Evolutionary conservation across 1,139 yeast genomes (phyloP), one percentile per base, ranked within the genome.

Genomic region (Saccharomycopsis hybrid): DNA sequence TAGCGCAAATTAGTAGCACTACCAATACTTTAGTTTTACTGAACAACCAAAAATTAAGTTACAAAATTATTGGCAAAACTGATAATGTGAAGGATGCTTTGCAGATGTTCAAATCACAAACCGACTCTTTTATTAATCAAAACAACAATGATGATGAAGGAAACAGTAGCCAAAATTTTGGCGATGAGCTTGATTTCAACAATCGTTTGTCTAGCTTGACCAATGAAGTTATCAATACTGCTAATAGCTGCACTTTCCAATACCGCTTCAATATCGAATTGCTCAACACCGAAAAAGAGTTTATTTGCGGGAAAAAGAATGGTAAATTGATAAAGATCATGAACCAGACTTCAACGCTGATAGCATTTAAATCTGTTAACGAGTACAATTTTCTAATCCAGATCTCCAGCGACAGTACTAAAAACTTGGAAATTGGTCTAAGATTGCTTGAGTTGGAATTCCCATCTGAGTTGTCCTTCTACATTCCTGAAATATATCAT

Each of bases 401-500:
- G 49, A 64, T 89, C 39, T 67, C 72, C n/a, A 71, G 85, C 4
- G 69, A 69, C 45, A 70, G 71, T 43, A 64, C 74, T 45, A 57
- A 66, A 35, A 71, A 76, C 33, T 77, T 86, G 36, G 59, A 73
- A 24, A 68, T 69, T 32, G 83, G 90, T 1, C 68, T 87, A 50
- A 72, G 73, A 18, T 71, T 87, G 51, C 66, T 92, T 35, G 89
- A 86, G 57, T 78, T 85, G 60, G 98, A 92, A 64, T 72, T 89
- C 49, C 98, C 98, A 4, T 80, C 89, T 2, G 95, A 88, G 61
- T 69, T 77, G 55, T 79, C 82, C 41, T 87, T 92, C 64, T 89
- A 84, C 60, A 82, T 92, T 37, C 97, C 98, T 1, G 97, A 90
- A 63, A 83, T 90, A 2, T 90, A 85, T 69, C 98, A 92, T 68